A percentile compares a stretch with the other conserved stretches of the same genome.
phyloP scores from a whole-genome alignment of 495 filamentous ascomycete species.

The Talaromyces borbonicus region DNA sequence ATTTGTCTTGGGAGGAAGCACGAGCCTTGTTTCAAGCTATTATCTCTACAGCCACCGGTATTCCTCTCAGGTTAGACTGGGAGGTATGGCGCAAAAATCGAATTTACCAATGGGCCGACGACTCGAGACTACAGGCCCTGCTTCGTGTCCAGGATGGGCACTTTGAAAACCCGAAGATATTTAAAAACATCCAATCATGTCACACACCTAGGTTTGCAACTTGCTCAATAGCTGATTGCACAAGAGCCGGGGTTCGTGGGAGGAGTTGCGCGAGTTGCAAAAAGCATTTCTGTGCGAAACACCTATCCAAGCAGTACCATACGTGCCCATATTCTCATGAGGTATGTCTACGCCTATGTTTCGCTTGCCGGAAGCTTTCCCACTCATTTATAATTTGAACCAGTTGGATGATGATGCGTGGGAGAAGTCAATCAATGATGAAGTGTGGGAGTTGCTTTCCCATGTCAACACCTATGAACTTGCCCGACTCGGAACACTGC shows the following conservation, averaged over 20 bases:
- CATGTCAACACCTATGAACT: not conserved
- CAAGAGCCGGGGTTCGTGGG: not conserved
- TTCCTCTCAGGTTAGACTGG: constrained; percentile 1
- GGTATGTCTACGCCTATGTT: not conserved
- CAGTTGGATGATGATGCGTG: not conserved
- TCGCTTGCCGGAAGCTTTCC: not conserved
- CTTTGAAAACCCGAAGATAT: not conserved
- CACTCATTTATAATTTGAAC: not conserved
- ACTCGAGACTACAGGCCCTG: constrained; percentile 3
- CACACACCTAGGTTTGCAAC: not conserved
- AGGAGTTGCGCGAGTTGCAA: not conserved
- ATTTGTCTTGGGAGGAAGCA: constrained; percentile 7
- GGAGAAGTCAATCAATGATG: not conserved
- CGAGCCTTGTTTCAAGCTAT: constrained; percentile 4
- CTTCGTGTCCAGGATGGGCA: not conserved
- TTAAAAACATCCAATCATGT: not conserved
- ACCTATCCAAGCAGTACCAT: not conserved
- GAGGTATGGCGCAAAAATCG: constrained; percentile 6
- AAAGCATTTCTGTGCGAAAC: not conserved
- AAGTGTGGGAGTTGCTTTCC: not conserved
- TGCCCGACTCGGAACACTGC: not conserved
- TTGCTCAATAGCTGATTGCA: not conserved
- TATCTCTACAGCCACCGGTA: constrained; percentile 5
- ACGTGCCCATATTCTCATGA: not conserved
- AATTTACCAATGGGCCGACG: constrained; percentile 4